phyloP scores from a whole-genome alignment of 2,329 filamentous ascomycete species.

The Exophiala xenobiotica region DNA sequence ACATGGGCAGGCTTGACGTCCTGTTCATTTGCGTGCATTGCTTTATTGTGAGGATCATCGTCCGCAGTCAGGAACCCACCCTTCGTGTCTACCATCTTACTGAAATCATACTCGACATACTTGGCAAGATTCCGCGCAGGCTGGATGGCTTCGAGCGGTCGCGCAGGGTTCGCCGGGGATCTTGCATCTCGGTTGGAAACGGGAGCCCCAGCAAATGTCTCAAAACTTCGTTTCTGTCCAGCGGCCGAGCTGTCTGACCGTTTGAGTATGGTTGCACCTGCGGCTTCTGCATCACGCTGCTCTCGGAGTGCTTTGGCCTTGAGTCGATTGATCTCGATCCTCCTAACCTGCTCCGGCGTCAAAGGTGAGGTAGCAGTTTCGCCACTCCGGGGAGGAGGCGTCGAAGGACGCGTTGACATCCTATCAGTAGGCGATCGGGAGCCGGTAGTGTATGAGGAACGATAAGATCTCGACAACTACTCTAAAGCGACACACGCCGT shows the following conservation, averaged over 20 bases:
- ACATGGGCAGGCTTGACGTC: conserved; percentile 79
- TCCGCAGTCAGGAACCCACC: conserved; percentile 89
- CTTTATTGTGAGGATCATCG: conserved; percentile 87
- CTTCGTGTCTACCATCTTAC: conserved; percentile 96
- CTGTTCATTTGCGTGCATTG: conserved; percentile 59
- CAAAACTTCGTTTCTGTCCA: conserved; percentile 72
- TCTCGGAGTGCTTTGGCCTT: conserved; percentile 84
- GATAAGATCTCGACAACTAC: too few species aligned
- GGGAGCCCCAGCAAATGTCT: conserved; percentile 59
- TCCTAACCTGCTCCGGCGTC: conserved; percentile 61
- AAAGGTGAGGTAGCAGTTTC: conserved; percentile 46
- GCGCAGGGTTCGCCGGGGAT: conserved; percentile 33
- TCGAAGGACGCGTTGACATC: conserved; percentile 43
- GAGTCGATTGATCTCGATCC: conserved; percentile 80
- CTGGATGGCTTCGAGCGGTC: conserved; percentile 56
- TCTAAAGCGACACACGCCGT: too few species aligned
- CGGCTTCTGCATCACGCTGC: conserved; percentile 64
- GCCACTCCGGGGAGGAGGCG: conserved; percentile 42
- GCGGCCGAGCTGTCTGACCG: conserved; percentile 50
- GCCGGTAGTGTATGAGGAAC: too few species aligned
- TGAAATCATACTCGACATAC: conserved; percentile 97
- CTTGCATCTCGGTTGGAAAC: conserved; percentile 69
- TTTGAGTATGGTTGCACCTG: conserved; percentile 33
- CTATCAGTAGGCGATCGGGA: too few species aligned
- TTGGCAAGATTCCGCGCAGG: conserved; percentile 86